Percentiles rank a stretch among this genome's conserved stretches.
Evolutionary conservation across 345 rosid species (phyloP).

Genomic region (Turritis glabra): DNA sequence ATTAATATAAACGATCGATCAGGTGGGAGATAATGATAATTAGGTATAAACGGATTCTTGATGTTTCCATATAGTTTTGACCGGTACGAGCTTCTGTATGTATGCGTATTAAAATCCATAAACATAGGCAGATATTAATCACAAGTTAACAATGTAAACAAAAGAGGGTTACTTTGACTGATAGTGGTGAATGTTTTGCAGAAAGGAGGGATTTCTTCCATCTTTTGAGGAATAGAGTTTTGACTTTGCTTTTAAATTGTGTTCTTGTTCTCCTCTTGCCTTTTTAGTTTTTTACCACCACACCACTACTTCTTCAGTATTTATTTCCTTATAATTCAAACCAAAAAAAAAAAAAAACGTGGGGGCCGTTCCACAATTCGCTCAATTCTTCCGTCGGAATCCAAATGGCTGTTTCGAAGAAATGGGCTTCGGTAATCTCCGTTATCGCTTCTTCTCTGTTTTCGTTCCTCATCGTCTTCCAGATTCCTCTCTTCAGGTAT

Average conservation of each 20-base stretch:
- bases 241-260: background rate
- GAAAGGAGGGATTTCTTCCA: background rate
- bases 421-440: constrained; percentile 62
- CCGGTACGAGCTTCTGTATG: too few relatives aligned
- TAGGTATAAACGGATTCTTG: too few relatives aligned
- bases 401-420: constrained; percentile 55
- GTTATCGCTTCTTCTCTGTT: constrained; percentile 46
- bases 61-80: too few relatives aligned
- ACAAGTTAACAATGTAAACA: too few relatives aligned
- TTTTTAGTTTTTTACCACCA: background rate
- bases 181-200: background rate
- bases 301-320: background rate
- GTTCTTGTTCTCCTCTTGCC: background rate
- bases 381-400: background rate
- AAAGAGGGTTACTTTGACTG: too few relatives aligned
- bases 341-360: background rate
- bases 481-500: constrained; percentile 90
- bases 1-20: too few relatives aligned
- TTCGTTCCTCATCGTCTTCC: constrained; percentile 64
- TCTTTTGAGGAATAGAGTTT: background rate
- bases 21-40: too few relatives aligned
- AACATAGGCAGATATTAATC: too few relatives aligned
- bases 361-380: background rate
- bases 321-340: background rate
- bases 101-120: background rate